Evolutionary conservation across 495 filamentous ascomycete genomes (phyloP), one percentile per base, ranked within the genome.

Genomic region (Penicillium fimorum): DNA sequence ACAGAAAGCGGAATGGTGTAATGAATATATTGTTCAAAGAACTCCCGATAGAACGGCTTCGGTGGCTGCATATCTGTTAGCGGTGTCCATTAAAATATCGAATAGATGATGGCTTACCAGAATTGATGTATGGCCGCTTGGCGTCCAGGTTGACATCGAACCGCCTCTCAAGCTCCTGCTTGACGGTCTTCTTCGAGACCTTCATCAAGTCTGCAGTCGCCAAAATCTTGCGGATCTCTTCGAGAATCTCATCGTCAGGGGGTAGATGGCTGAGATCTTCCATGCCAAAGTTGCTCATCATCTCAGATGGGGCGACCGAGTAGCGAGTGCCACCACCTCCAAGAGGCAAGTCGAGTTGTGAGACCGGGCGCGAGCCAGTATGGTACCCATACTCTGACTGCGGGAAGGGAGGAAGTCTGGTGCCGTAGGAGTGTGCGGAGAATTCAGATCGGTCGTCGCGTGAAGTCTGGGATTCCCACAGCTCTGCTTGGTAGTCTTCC

Each of bases 121-220:
- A 92, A 68, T 91, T 95, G 71, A 97, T 96, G 74, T 96, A 97
- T 35, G 88, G 82, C 72, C 90, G 84, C 79, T 84, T 89, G 50
- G 82, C 71, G 68, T 97, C 92, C 50, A 97, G 74, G 44, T 79
- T 79, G 33, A 95, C 84, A 29, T 87, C 88, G 69, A 96, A 99
- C 60, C 92, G 82, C 64, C 82, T 80, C 77, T 99, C 95, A 55
- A 99, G 75, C 73, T 99, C 95, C 56, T 81, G 72, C 81, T 96
- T 97, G 75, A 99, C 88, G 56, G 88, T 90, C 84, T 97, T 99
- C 87, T 99, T 99, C 58, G 95, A 97, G 29, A 97, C 89, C 10
- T 78, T 90, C 94, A 99, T 99, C 63, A 99, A 76, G 76, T 99
- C 95, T 2, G 91, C 91, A 3, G 88, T 92, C 58, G 85, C 79